A percentile compares a stretch with the other conserved stretches of the same genome.
Conservation (phyloP, 1,284 basidiomycete species). For the Puccinia brachypodii region DNA sequence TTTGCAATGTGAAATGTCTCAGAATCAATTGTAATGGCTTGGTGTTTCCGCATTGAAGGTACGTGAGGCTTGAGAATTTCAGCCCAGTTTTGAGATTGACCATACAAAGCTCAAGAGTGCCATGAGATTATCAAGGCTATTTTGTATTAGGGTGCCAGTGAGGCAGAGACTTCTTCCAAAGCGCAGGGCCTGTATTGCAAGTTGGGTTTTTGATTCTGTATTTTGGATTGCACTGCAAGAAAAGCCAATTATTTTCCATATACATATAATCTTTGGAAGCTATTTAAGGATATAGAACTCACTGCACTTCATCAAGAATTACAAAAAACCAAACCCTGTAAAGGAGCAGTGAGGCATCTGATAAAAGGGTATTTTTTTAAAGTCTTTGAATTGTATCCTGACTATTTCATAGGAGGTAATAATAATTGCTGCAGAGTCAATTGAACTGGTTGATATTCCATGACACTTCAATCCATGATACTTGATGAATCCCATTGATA, state of each 20-base stretch:
- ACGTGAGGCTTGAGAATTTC: neutral
- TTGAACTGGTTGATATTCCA: neutral
- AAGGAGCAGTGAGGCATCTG: neutral
- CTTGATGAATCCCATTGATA: neutral
- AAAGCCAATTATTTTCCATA: neutral
- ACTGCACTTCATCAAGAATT: constrained; percentile 98
- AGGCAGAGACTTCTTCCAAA: constrained; percentile 89
- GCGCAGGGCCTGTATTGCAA: constrained; percentile 88
- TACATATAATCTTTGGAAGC: neutral
- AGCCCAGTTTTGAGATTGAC: constrained; percentile 62
- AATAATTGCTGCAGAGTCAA: neutral
- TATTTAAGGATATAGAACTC: too few species aligned
- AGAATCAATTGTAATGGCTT: neutral
- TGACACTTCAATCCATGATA: constrained; percentile 7
- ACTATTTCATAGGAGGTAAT: neutral
- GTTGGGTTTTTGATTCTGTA: constrained; percentile 84
- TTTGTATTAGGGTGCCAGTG: constrained; percentile 97
- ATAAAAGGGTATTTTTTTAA: neutral
- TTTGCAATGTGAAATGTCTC: neutral
- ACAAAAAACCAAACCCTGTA: constrained; percentile 77
- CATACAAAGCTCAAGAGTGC: constrained; percentile 95
- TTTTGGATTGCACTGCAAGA: constrained; percentile 74
- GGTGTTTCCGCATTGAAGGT: neutral
- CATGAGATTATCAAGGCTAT: constrained; percentile 96
- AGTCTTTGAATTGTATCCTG: neutral